phyloP scores from a whole-genome alignment of 805 yeast genomes.

The Candida boidinii region DNA sequence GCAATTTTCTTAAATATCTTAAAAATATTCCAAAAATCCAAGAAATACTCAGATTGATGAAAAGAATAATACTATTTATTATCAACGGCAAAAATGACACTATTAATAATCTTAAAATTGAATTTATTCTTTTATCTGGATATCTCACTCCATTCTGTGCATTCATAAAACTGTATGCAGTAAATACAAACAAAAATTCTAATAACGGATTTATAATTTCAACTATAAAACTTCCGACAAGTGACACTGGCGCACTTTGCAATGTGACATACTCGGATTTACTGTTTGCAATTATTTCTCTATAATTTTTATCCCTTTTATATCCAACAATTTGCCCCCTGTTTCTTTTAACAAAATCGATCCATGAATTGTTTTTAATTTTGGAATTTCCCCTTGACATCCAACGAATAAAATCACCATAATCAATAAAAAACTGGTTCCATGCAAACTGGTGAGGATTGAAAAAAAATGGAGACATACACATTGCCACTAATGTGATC shows the following conservation, averaged over 20 bases:
- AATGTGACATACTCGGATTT: conserved; percentile 30
- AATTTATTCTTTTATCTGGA: conserved; percentile 41
- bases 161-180: conserved; percentile 75
- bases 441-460: conserved; percentile 47
- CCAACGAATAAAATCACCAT: conserved; percentile 56
- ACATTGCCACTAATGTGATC: conserved; percentile 36
- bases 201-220: conserved; percentile 71
- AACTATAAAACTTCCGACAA: conserved; percentile 68
- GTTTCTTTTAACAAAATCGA: conserved; percentile 59
- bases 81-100: conserved; percentile 42
- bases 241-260: conserved; percentile 70
- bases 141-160: conserved; percentile 73
- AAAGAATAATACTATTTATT: conserved; percentile 26
- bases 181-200: conserved; percentile 57
- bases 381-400: conserved; percentile 67
- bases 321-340: conserved; percentile 91
- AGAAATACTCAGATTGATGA: conserved; percentile 27
- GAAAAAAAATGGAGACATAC: conserved; percentile 42
- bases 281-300: conserved; percentile 56
- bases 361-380: conserved; percentile 72
- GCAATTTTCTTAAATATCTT: conserved; percentile 11
- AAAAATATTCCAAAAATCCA: conserved; percentile 29
- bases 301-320: conserved; percentile 48
- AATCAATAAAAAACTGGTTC: conserved; percentile 40
- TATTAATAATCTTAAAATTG: conserved; percentile 53